A percentile compares a stretch with the other conserved stretches of the same genome.
Evolutionary conservation across 2,329 filamentous ascomycete species (phyloP).

Genomic region (Aspergillus phoenicis): DNA sequence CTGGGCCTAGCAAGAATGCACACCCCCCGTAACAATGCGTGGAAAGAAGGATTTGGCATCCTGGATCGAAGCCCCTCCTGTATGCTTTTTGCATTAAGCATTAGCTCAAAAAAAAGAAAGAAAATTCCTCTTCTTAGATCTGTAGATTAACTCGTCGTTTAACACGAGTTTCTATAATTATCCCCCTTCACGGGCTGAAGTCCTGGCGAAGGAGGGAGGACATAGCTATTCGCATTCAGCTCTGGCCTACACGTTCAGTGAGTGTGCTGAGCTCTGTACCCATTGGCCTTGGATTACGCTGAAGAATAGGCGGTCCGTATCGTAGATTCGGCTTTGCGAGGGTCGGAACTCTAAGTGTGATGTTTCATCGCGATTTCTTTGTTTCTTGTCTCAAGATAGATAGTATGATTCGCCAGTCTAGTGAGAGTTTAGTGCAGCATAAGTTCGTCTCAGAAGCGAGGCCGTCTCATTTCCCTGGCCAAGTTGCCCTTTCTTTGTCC

Average conservation of each 20-base stretch:
- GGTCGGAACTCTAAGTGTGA: slow-evolving; percentile 2
- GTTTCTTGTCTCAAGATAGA: background rate
- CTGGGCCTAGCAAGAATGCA: slow-evolving; percentile 36
- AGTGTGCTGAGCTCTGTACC: background rate
- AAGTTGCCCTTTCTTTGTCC: background rate
- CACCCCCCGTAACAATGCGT: slow-evolving; percentile 36
- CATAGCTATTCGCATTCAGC: slow-evolving; percentile 13
- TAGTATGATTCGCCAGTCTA: background rate
- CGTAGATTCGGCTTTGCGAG: background rate
- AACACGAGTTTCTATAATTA: slow-evolving; percentile 24
- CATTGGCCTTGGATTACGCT: background rate
- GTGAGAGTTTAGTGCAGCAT: background rate
- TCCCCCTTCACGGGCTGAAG: slow-evolving; percentile 6
- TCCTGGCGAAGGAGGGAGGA: background rate
- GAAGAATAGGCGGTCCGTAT: background rate
- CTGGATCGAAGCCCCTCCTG: slow-evolving; percentile 20
- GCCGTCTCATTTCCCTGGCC: background rate
- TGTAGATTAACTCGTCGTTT: slow-evolving; percentile 2
- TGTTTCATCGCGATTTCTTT: background rate
- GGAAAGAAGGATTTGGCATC: slow-evolving; percentile 26
- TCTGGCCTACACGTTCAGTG: background rate
- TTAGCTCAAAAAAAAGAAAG: background rate
- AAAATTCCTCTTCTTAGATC: slow-evolving; percentile 4
- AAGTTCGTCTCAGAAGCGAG: background rate
- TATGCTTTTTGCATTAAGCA: background rate